Evolutionary conservation across 805 yeast genomes (phyloP).

Genomic region (Scheffersomyces spartinae): DNA sequence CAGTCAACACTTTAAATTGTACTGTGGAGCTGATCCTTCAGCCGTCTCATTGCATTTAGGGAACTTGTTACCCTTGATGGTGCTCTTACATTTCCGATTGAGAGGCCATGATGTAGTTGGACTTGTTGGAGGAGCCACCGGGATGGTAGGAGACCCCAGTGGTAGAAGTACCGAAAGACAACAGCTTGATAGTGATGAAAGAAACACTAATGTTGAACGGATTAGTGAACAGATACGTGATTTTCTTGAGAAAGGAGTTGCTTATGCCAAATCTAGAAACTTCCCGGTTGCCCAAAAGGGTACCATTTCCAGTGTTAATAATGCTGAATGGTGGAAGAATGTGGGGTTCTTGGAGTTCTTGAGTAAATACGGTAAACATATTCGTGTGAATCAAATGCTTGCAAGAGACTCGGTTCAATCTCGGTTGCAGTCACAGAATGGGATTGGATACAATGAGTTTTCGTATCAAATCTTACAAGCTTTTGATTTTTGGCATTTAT

Average conservation of each 20-base stretch:
- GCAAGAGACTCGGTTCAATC: slow-evolving; percentile 79
- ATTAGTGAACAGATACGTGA: slow-evolving; percentile 51
- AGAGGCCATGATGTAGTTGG: slow-evolving; percentile 82
- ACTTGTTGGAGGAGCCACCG: slow-evolving; percentile 91
- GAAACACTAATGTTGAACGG: slow-evolving; percentile 43
- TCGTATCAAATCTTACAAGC: slow-evolving; percentile 90
- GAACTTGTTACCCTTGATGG: slow-evolving; percentile 77
- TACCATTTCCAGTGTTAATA: slow-evolving; percentile 39
- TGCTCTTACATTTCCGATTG: slow-evolving; percentile 69
- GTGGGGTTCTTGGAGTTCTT: slow-evolving; percentile 69
- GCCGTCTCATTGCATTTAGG: slow-evolving; percentile 87
- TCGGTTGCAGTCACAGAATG: slow-evolving; percentile 55
- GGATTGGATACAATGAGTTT: slow-evolving; percentile 90
- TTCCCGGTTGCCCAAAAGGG: slow-evolving; percentile 24
- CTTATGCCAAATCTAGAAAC: slow-evolving; percentile 46
- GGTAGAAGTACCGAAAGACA: slow-evolving; percentile 74
- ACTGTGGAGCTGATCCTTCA: slow-evolving; percentile 96
- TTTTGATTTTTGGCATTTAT: slow-evolving; percentile 80
- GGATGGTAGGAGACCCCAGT: slow-evolving; percentile 92
- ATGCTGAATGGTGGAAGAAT: slow-evolving; percentile 78
- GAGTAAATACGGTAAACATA: slow-evolving; percentile 62
- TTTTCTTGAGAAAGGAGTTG: slow-evolving; percentile 52
- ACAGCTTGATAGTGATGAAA: slow-evolving; percentile 37
- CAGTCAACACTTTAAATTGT: slow-evolving; percentile 57
- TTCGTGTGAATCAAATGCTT: slow-evolving; percentile 79